Base-by-base conservation (phyloP, 1,284 basidiomycete genomes). In the Lignosus rhinocerotis region DNA sequence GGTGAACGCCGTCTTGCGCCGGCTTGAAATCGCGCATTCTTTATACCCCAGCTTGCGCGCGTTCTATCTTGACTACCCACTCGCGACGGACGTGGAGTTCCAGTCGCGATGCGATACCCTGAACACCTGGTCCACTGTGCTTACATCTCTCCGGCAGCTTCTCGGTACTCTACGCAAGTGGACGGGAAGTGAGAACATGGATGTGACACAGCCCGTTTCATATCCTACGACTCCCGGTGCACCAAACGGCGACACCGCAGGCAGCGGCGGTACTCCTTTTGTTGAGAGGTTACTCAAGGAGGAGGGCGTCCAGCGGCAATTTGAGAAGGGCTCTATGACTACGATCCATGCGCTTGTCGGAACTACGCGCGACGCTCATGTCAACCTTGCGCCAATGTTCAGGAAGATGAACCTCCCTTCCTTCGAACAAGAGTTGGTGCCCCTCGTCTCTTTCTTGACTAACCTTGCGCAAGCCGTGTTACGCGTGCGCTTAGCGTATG, bases 201-300 rank as follows among this genome's bases (percentile, higher is more conserved):
- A 96, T 69, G 92, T 96, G 55, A 91, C 84, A 25, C 85, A 88
- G 62, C 89, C 89, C 10, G 86, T 87, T 3, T 67, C 69, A 0
- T 55, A 60, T 25, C 63, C 66, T 8, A 39, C 64, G 3, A 60
- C 62, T 1, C 58, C 66, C 0, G 60, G 65, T 11, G 41, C 57
- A 10, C 47, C 51, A 0, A 50, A 61, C 19, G 53, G 53, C 3
- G 64, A 59, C 2, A 56, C 58, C 46, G 66, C 66, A 51, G 65
- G 51, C 39, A 71, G 80, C 16, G 84, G 85, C 65, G 82, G 80
- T 59, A 89, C 82, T 61, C 92, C 85, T 67, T 99, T 99, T 71
- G 90, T 98, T 36, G 97, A 99, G 72, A 87, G 94, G 39, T 80
- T 99, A 42, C 83, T 98, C 60, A 98, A 98, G 72, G 97, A 99